These are phyloP conservation scores for Oryza brachyantha DNA, from an alignment of 176 grass and related monocot species.

Conservation along the genomic window DNA sequence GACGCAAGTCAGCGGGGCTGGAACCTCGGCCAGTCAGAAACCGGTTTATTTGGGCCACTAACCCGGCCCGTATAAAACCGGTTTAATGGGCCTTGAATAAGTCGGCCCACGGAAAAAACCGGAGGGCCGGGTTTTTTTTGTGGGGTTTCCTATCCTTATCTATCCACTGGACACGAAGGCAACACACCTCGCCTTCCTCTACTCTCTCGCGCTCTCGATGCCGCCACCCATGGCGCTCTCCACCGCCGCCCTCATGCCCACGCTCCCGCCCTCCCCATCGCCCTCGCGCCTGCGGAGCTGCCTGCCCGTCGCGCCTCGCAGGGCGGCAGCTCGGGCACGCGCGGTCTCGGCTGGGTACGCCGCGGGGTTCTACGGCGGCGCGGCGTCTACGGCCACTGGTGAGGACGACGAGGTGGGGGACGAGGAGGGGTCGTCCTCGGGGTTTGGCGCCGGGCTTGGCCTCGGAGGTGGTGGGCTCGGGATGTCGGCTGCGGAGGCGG, in stretches of 20 bases:
- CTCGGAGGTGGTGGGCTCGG: slow-evolving; percentile 49
- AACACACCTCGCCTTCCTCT: not conserved
- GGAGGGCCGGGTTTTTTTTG: too few species aligned
- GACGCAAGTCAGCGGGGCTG: not conserved
- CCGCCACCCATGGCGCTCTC: slow-evolving; percentile 51
- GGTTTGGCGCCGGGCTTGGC: slow-evolving; percentile 4
- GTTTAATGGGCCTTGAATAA: not conserved
- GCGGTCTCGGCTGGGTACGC: slow-evolving; percentile 45
- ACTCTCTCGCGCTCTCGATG: not conserved
- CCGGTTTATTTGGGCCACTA: not conserved
- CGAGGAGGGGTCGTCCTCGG: slow-evolving; percentile 32
- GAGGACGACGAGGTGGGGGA: slow-evolving; percentile 34
- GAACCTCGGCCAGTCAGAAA: not conserved
- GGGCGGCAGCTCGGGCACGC: not conserved
- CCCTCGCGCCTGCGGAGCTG: too few species aligned
- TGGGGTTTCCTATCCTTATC: slow-evolving; percentile 25
- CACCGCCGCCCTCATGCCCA: not conserved
- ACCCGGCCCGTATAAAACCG: not conserved
- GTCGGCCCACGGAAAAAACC: not conserved
- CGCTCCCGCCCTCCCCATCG: not conserved
- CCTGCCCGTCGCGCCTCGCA: not conserved
- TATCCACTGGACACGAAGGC: slow-evolving; percentile 14
- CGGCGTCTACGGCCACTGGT: slow-evolving; percentile 35
- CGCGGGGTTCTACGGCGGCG: slow-evolving; percentile 47
- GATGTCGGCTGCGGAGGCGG: slow-evolving; percentile 50